Evolutionary conservation across 208 protist genomes (phyloP).

Genomic region (Acanthamoeba healyi): DNA sequence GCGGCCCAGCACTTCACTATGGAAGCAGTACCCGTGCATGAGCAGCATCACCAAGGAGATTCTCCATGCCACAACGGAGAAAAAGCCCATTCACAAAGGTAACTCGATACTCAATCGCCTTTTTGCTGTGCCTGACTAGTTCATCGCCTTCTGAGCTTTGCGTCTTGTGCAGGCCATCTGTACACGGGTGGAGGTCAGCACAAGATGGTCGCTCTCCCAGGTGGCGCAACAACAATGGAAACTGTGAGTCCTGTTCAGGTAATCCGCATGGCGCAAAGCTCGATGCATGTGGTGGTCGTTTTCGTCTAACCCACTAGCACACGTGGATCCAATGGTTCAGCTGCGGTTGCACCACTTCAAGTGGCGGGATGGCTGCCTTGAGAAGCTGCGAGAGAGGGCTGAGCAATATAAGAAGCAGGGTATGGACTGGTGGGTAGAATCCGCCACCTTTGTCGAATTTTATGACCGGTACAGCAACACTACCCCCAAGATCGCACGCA

Average conservation of each 20-base stretch:
- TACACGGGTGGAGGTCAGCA: neutral
- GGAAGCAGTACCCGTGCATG: neutral
- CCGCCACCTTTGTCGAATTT: neutral
- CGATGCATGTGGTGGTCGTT: no score
- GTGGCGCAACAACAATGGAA: no score
- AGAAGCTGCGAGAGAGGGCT: neutral
- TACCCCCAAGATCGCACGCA: no score
- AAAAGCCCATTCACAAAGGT: slow-evolving; percentile 2
- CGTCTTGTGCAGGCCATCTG: neutral
- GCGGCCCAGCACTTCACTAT: neutral
- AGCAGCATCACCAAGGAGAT: neutral
- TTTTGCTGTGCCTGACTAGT: no score
- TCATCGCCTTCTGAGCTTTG: no score
- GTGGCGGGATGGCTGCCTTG: neutral
- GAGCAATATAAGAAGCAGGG: neutral
- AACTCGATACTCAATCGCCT: no score
- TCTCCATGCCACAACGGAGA: neutral
- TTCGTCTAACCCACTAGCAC: no score
- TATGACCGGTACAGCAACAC: neutral
- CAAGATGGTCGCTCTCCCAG: neutral
- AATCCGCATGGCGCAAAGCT: no score
- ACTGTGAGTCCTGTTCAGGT: neutral
- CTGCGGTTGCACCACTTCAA: slow-evolving; percentile 27
- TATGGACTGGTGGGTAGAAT: neutral
- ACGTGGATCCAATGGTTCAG: no score